These are phyloP conservation scores for Primulina eburnea DNA, from an alignment of 257 asterid genomes.

Conservation along the genomic window DNA sequence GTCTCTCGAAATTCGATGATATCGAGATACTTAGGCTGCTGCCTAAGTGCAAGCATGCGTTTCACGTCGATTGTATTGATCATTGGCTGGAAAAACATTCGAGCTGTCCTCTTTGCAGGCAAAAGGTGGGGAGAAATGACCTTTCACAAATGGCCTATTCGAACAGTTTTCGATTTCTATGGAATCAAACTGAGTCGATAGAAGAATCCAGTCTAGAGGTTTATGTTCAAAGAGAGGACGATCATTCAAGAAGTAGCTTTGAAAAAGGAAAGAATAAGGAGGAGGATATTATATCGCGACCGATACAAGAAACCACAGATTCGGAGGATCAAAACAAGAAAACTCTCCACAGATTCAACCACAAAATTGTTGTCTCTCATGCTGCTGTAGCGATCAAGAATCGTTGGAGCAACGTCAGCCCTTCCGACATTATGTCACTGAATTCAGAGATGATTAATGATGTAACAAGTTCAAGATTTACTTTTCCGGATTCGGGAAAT, in stretches of 20 bases:
- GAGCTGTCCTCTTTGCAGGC: not conserved
- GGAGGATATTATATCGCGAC: not conserved
- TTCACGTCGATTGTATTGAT: conserved; percentile 14
- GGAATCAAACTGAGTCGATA: not conserved
- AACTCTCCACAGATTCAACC: not conserved
- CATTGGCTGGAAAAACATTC: not conserved
- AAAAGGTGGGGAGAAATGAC: not conserved
- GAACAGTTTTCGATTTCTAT: not conserved
- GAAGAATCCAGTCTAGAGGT: not conserved
- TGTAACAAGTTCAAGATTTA: not conserved
- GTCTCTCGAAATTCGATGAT: conserved; percentile 49
- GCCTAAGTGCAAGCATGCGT: conserved; percentile 73
- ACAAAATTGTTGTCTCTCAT: not conserved
- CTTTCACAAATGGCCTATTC: not conserved
- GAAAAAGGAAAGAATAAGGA: not conserved
- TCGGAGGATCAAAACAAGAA: not conserved
- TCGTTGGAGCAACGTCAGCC: not conserved
- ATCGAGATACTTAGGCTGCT: conserved; percentile 48
- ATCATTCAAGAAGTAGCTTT: not conserved
- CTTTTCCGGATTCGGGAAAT: too few species aligned
- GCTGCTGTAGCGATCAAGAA: not conserved
- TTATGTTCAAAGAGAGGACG: not conserved
- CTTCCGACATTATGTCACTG: not conserved
- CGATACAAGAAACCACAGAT: not conserved
- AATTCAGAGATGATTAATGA: not conserved